Base-by-base conservation (phyloP, 2,329 filamentous ascomycete genomes). In the Claviceps sorghi region DNA sequence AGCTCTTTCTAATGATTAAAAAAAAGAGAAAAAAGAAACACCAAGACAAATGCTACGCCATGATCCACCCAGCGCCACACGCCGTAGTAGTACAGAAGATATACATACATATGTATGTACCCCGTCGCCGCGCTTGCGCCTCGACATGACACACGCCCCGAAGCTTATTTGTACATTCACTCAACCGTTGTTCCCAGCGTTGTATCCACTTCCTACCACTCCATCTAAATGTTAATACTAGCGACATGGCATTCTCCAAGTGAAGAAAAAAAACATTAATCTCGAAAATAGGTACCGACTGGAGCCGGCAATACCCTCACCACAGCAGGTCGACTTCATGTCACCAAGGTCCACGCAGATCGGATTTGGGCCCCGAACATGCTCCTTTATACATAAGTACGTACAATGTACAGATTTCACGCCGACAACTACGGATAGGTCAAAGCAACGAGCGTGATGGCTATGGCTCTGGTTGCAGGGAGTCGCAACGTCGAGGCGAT, bases 291-390 rank as follows among this genome's bases (percentile, higher is more conserved):
- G n/a, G 43, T 38, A 36, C 22, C 53, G 51, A 48, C 51, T 45
- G 44, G 51, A 42, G 51, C 44, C 48, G 51, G 47, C 51, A 50
- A 47, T 9, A 36, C 22, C n/a, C 15, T 10, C 46, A 26, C n/a
- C 19, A 26, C 19, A 13, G 45, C 45, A 47, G 10, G 30, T 29
- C 29, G 30, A n/a, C 11, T 34, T 5, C 17, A 29, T 9, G 29
- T 47, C 19, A 17, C n/a, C 50, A 50, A 44, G 41, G 22, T 8
- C 21, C 45, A 45, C 40, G 22, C 46, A 41, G 50, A 49, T 49
- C 46, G 38, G 34, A 30, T 48, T 17, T 48, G 26, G 45, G 40
- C 17, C 10, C 2, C 8, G 22, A 22, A 13, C 41, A 43, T 21
- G 41, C 41, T 22, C 9, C 3, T 34, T 34, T 2, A 11, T 9